Conservation (phyloP, 768 basidiomycete genomes). For the Mycena leptocephala region DNA sequence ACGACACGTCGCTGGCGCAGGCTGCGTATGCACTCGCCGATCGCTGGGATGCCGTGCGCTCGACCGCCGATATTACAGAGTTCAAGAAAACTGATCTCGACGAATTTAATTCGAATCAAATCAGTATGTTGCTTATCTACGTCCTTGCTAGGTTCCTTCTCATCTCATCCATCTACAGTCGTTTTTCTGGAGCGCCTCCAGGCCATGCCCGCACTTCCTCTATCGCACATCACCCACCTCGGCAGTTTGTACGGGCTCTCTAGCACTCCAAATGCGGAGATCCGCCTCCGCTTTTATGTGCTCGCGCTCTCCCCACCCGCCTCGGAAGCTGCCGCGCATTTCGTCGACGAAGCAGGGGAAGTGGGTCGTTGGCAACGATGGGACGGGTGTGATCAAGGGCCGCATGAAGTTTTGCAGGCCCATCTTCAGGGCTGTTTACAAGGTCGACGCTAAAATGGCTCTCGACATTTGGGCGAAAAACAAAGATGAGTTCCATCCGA, state of each 20-base stretch:
- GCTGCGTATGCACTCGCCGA: conserved; percentile 81
- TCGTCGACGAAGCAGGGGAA: conserved; percentile 69
- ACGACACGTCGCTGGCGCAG: conserved; percentile 81
- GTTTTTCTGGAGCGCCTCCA: conserved; percentile 90
- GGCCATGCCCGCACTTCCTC: conserved; percentile 72
- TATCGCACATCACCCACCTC: conserved; percentile 72
- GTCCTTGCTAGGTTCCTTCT: neutral
- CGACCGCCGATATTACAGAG: conserved; percentile 52
- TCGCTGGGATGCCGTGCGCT: conserved; percentile 80
- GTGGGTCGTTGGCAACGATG: conserved; percentile 82
- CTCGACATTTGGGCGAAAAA: conserved; percentile 62
- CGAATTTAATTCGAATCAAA: conserved; percentile 83
- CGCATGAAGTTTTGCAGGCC: conserved; percentile 92
- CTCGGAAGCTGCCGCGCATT: conserved; percentile 64
- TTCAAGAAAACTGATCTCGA: conserved; percentile 78
- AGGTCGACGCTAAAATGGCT: conserved; percentile 71
- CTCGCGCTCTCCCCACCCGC: conserved; percentile 71
- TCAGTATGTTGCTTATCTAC: conserved; percentile 60
- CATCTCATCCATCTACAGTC: conserved; percentile 56
- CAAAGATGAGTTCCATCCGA: conserved; percentile 80
- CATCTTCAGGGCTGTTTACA: conserved; percentile 69
- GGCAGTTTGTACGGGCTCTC: conserved; percentile 67
- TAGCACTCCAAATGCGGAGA: conserved; percentile 80
- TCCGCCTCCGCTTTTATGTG: conserved; percentile 85
- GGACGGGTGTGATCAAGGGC: conserved; percentile 78